These are phyloP conservation scores for Ceratocystis ficicola DNA, from an alignment of 2,329 filamentous ascomycete genomes.

Conservation along the genomic window DNA sequence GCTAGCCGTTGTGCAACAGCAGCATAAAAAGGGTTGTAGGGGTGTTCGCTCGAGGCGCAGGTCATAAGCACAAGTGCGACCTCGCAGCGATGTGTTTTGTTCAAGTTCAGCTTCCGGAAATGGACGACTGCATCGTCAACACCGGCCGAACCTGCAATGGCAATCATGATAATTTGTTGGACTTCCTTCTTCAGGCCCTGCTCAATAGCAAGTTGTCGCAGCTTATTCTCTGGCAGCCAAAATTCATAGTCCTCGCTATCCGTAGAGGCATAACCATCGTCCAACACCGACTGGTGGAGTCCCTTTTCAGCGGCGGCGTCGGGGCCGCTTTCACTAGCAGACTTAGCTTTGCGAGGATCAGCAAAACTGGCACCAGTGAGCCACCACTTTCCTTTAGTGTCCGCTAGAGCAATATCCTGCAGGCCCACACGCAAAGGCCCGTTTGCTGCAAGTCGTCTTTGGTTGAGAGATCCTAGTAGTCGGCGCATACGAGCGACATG, in stretches of 20 bases:
- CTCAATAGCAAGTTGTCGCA: constrained; percentile 55
- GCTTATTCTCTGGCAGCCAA: constrained; percentile 50
- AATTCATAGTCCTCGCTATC: constrained; percentile 39
- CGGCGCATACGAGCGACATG: constrained; percentile 85
- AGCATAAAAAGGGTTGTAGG: constrained; percentile 89
- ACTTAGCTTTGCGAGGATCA: constrained; percentile 27
- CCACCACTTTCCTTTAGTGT: constrained; percentile 96
- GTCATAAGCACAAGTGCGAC: constrained; percentile 79
- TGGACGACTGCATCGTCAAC: constrained; percentile 72
- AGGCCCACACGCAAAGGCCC: constrained; percentile 75
- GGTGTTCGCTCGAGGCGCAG: constrained; percentile 68
- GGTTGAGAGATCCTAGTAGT: constrained; percentile 64
- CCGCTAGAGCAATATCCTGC: constrained; percentile 67
- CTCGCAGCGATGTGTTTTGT: constrained; percentile 73
- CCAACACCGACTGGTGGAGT: not conserved
- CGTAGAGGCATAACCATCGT: constrained; percentile 26
- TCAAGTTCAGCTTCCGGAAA: constrained; percentile 69
- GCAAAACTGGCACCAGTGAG: constrained; percentile 86
- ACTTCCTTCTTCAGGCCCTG: constrained; percentile 81
- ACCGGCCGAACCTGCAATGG: constrained; percentile 75
- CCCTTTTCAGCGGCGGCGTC: not conserved
- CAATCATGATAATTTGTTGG: constrained; percentile 81
- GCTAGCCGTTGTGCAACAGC: constrained; percentile 71
- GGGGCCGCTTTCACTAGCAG: constrained; percentile 6
- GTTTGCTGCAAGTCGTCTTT: constrained; percentile 52